Base-by-base conservation (phyloP, 768 basidiomycete genomes). In the Agaricus subrufescens region DNA sequence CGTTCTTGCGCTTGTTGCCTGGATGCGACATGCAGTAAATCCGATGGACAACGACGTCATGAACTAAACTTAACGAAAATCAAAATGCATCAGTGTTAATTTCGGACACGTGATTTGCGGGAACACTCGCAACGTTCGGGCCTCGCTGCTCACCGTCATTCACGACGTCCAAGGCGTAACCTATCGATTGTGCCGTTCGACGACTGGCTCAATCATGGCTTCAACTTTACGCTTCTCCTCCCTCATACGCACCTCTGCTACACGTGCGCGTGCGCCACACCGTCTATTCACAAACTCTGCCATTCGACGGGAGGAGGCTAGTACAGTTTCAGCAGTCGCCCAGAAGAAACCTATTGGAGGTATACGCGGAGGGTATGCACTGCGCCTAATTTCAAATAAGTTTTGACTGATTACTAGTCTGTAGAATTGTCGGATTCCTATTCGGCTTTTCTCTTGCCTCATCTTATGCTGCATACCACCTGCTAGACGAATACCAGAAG, bases 371-470 rank as follows among this genome's bases (percentile, higher is more conserved):
- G 85, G 85, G 85, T 83, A 57, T 63, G 74, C 62, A 57, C 19
- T 38, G 12, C 19, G 27, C 39, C n/a, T 51, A 48, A 37, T 19
- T 31, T 5, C 12, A 14, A 27, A n/a, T 26, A 25, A 10, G 30
- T 5, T 31, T 40, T 42, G n/a, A 54, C 11, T 3, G 11, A 34
- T 8, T 7, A 47, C 53, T 47, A 61, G 56, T 40, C 46, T 58
- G 50, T 10, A 93, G 91, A 48, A 83, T 93, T 53, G 79, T 93
- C 42, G 91, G 91, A 0, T 93, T 94, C 67, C 69, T 97, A 37
- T 84, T 94, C 62, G 94, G 93, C 1, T 95, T 96, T 74, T 94
- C 94, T 4, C 70, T 94, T 37, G 92, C 93, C 1, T 91, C 93
- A 1, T 86, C 89, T 0, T 82, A 86, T 63, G 91, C 92, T 42